Evolutionary conservation across 768 basidiomycete genomes (phyloP).

Genomic region (Epithele typhae): DNA sequence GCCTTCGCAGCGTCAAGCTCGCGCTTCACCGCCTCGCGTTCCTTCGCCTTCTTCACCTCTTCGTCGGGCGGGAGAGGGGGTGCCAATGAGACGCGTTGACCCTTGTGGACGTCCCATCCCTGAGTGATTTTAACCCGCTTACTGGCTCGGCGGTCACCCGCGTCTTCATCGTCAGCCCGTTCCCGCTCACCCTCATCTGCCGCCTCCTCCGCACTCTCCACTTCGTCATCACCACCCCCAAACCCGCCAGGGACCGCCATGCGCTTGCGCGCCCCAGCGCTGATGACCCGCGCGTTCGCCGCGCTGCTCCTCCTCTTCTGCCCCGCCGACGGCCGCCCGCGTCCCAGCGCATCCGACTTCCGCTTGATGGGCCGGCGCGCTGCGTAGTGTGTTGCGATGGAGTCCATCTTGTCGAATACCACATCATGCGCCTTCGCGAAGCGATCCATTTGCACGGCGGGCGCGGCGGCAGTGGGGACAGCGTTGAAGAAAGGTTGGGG

Average conservation of each 20-base stretch:
- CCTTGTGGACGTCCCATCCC: constrained; percentile 29
- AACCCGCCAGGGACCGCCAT: constrained; percentile 53
- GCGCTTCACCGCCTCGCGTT: constrained; percentile 56
- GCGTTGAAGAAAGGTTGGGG: neutral
- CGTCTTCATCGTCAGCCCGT: constrained; percentile 30
- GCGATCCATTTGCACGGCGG: constrained; percentile 19
- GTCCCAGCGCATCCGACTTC: constrained; percentile 48
- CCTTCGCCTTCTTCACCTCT: constrained; percentile 34
- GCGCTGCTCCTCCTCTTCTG: constrained; percentile 26
- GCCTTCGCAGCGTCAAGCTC: constrained; percentile 66
- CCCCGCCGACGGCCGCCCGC: neutral
- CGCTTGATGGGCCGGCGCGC: constrained; percentile 37
- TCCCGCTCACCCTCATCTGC: constrained; percentile 38
- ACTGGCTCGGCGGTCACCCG: constrained; percentile 34
- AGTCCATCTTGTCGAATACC: constrained; percentile 74
- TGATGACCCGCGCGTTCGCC: constrained; percentile 43
- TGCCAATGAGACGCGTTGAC: constrained; percentile 34
- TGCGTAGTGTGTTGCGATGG: constrained; percentile 55
- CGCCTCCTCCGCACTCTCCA: constrained; percentile 33
- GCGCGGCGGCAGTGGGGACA: neutral
- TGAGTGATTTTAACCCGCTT: constrained; percentile 42
- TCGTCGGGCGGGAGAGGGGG: constrained; percentile 23
- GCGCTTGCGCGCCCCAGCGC: constrained; percentile 39
- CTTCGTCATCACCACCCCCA: constrained; percentile 46
- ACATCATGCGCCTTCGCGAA: constrained; percentile 62